Percentiles rank a stretch among this genome's conserved stretches.
These are phyloP conservation scores for Detonula confervacea DNA, from an alignment of 352 stramenopile species.

Conservation along the genomic window DNA sequence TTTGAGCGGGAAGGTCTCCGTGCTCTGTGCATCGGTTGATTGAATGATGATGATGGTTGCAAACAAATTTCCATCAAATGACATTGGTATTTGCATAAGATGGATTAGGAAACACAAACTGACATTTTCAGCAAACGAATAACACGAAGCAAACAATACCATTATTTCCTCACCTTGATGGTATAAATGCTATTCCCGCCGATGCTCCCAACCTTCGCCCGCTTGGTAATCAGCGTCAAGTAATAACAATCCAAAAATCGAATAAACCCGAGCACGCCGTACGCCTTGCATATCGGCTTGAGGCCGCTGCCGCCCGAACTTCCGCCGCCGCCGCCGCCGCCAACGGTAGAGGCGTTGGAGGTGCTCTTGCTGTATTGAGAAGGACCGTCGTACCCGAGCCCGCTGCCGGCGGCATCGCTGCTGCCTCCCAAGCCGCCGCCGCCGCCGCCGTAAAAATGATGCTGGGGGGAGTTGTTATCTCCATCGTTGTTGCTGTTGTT, in stretches of 20 bases:
- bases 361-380: no score
- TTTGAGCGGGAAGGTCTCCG: conserved; percentile 84
- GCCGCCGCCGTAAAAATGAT: no score
- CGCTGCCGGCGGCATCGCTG: no score
- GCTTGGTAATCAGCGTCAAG: conserved; percentile 97
- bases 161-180: conserved; percentile 88
- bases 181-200: conserved; percentile 96
- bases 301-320: no score
- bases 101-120: not conserved
- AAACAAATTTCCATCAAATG: no score
- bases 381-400: no score
- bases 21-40: conserved; percentile 42
- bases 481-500: not conserved
- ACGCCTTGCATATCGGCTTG: conserved; percentile 88
- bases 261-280: conserved; percentile 97
- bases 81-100: no score
- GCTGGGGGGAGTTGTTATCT: no score
- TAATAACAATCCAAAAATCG: conserved; percentile 98
- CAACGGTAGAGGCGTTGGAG: no score
- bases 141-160: not conserved
- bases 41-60: not conserved
- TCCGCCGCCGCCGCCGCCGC: no score
- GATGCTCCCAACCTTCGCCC: conserved; percentile 95
- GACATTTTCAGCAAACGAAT: not conserved
- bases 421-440: no score